phyloP scores from a whole-genome alignment of 768 basidiomycete species.

The Chiua virens region DNA sequence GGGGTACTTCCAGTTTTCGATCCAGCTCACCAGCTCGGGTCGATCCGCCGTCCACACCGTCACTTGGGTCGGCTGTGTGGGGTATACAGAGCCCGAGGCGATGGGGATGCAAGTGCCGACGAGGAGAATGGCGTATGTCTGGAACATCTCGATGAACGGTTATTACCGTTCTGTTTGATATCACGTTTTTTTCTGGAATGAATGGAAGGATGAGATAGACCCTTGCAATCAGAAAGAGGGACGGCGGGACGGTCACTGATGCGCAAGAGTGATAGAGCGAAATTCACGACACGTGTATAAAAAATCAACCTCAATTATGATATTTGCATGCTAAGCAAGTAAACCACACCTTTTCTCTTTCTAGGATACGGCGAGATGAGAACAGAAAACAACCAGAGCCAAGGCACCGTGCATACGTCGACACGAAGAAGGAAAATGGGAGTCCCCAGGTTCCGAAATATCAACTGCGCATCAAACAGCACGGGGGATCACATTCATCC shows the following conservation, averaged over 20 bases:
- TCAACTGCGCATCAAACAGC: neutral
- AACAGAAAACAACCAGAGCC: neutral
- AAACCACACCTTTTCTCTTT: conserved; percentile 16
- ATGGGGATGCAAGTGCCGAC: conserved; percentile 6
- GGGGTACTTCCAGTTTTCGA: conserved; percentile 45
- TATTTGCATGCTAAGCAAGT: conserved; percentile 14
- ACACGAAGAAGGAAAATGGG: neutral
- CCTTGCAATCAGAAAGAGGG: no score
- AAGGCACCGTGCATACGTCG: neutral
- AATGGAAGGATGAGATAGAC: no score
- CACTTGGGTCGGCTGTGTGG: conserved; percentile 47
- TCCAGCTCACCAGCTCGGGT: conserved; percentile 46
- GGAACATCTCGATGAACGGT: conserved; percentile 10
- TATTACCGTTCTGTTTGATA: no score
- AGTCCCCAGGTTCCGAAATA: conserved; percentile 7
- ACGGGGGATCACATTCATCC: neutral
- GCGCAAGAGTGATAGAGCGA: no score
- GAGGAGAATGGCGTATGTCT: conserved; percentile 1
- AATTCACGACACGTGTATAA: conserved; percentile 18
- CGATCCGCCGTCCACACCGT: conserved; percentile 48
- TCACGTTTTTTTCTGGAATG: no score
- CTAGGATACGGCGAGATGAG: conserved; percentile 11
- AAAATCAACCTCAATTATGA: conserved; percentile 29
- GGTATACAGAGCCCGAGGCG: conserved; percentile 43
- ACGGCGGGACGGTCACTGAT: no score